A percentile compares a stretch with the other conserved stretches of the same genome.
phyloP scores from a whole-genome alignment of 805 yeast species.

The Pichia gijzeniarum region DNA sequence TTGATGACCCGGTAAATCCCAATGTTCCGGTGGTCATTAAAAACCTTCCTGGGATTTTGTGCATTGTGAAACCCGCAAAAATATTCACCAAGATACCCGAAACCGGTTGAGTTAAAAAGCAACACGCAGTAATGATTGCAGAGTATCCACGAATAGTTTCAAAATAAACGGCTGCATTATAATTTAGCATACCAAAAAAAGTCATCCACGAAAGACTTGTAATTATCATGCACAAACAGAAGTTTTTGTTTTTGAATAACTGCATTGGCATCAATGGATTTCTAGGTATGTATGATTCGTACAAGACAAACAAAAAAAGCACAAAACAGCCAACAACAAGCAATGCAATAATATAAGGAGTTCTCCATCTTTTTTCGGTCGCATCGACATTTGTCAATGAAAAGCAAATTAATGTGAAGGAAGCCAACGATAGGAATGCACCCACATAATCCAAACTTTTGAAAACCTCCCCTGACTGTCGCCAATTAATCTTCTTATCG shows the following conservation, averaged over 20 bases:
- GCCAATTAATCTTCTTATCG: constrained; percentile 28
- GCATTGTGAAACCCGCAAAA: constrained; percentile 42
- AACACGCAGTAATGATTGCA: constrained; percentile 38
- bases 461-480: constrained; percentile 22
- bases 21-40: constrained; percentile 31
- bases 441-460: constrained; percentile 37
- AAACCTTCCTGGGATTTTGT: constrained; percentile 35
- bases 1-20: constrained; percentile 32
- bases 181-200: constrained; percentile 36
- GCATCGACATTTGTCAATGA: constrained; percentile 39
- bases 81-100: constrained; percentile 38
- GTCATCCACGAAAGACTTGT: constrained; percentile 36
- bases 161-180: constrained; percentile 37
- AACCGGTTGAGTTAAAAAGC: constrained; percentile 38
- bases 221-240: constrained; percentile 34
- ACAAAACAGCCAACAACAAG: constrained; percentile 34
- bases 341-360: constrained; percentile 40
- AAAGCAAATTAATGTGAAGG: constrained; percentile 37
- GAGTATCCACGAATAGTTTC: constrained; percentile 34
- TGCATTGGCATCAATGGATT: constrained; percentile 44
- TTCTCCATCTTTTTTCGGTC: constrained; percentile 37
- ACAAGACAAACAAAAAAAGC: constrained; percentile 30
- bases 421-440: constrained; percentile 34
- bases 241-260: constrained; percentile 35
- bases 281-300: constrained; percentile 34